Base-by-base conservation (phyloP, 257 asterid species). In the Nicotiana obtusifolia region DNA sequence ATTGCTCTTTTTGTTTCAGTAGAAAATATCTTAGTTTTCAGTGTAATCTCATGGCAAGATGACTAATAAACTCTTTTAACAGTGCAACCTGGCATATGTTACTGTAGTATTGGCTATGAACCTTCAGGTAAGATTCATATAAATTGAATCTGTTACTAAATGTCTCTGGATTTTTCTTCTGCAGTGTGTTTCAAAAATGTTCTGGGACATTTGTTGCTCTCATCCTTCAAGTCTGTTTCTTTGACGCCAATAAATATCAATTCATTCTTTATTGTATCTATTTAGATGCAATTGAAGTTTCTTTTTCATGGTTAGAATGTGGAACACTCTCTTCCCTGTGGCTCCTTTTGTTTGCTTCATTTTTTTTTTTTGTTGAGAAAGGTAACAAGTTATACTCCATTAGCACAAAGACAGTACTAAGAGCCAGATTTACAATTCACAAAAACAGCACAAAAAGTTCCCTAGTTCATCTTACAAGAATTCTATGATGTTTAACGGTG, bases 11-110 rank as follows among this genome's bases (percentile, higher is more conserved):
- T 22, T 35, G 49, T 79, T 44, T 77, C 62, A 44, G 41, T 35
- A 64, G 81, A 28, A 65, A 60, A 65, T 30, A 26, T 16, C 64
- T 62, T 77, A 56, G 19, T 65, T 81, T 14, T 54, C 41, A 26
- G 22, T 16, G 61, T 22, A 47, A 16, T 26, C 53, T 65, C 53
- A 75, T 76, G 33, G 8, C 60, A 47, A 73, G 44, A 76, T 76
- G 83, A 60, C 86, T 61, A 83, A 80, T 66, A 82, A 14, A 53
- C 49, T 22, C 86, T 82, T 26, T 81, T 44, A 88, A 91, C 98
- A 96, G 99, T 94, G 99, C 90, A 96, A 94, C 87, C 76, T 92
- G 89, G 93, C 98, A 16, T 96, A 96, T 86, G 98, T 93, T 83
- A 86, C 89, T 80, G 78, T 91, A 47, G 88, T 88, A 44, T 79